Conservation (phyloP, 352 stramenopile genomes). For the Elongisporangium prolatum region DNA sequence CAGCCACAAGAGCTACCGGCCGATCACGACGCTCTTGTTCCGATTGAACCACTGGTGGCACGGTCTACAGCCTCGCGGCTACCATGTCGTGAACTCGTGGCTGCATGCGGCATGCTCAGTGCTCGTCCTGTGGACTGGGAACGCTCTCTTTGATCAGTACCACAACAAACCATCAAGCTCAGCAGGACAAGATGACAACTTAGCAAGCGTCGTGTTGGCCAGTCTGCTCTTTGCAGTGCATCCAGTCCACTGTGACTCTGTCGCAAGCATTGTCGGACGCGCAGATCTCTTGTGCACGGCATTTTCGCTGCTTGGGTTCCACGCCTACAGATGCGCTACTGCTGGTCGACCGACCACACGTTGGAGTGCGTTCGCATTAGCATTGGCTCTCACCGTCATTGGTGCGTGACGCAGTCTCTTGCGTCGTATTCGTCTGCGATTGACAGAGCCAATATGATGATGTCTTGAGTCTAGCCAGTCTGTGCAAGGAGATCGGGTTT, state of each 20-base stretch:
- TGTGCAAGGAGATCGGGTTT: conserved; percentile 79
- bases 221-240: conserved; percentile 79
- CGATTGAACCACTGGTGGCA: conserved; percentile 34
- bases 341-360: not conserved
- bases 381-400: conserved; percentile 9
- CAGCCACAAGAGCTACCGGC: conserved; percentile 85
- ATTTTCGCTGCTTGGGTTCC: conserved; percentile 48
- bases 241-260: conserved; percentile 76
- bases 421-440: not conserved
- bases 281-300: conserved; percentile 72
- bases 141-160: conserved; percentile 25
- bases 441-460: not conserved
- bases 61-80: conserved; percentile 29
- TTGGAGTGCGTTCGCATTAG: conserved; percentile 7
- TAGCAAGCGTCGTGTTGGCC: conserved; percentile 11
- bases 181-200: not conserved
- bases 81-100: conserved; percentile 65
- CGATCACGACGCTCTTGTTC: conserved; percentile 69
- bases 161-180: not conserved
- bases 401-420: conserved; percentile 5
- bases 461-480: conserved; percentile 19
- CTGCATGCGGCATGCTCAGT: conserved; percentile 31
- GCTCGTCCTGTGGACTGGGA: conserved; percentile 13
- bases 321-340: conserved; percentile 24
- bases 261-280: conserved; percentile 82